phyloP scores from a whole-genome alignment of 208 protist species.

The Blechomonas ayalai region DNA sequence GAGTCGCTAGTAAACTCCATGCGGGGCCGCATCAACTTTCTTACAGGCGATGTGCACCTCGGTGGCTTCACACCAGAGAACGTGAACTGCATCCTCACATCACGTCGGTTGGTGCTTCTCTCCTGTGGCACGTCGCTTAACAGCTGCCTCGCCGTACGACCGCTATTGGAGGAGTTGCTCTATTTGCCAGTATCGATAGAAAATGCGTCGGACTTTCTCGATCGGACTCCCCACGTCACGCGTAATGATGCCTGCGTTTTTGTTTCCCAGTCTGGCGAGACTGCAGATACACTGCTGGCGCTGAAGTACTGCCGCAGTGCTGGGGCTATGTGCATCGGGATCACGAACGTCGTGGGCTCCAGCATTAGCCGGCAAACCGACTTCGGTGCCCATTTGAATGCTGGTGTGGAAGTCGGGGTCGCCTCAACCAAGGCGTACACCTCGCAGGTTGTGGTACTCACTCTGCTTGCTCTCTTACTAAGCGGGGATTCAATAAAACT shows the following conservation, averaged over 20 bases:
- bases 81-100: slow-evolving; percentile 25
- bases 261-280: slow-evolving; percentile 93
- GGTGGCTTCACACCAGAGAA: slow-evolving; percentile 74
- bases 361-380: slow-evolving; percentile 82
- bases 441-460: slow-evolving; percentile 88
- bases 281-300: slow-evolving; percentile 89
- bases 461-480: slow-evolving; percentile 88
- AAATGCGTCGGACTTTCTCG: slow-evolving; percentile 91
- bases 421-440: slow-evolving; percentile 97
- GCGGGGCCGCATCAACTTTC: slow-evolving; percentile 87
- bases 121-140: slow-evolving; percentile 94
- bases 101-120: slow-evolving; percentile 88
- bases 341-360: slow-evolving; percentile 93
- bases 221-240: slow-evolving; percentile 66
- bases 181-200: slow-evolving; percentile 83
- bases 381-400: slow-evolving; percentile 87
- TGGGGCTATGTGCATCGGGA: slow-evolving; percentile 79
- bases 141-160: slow-evolving; percentile 81
- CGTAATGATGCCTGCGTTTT: slow-evolving; percentile 89
- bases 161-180: slow-evolving; percentile 90
- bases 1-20: slow-evolving; percentile 90
- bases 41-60: slow-evolving; percentile 52
- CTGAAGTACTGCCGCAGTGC: slow-evolving; percentile 73
- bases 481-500: slow-evolving; percentile 38
- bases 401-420: slow-evolving; percentile 93